Conservation (phyloP, 108 stramenopile genomes). For the Mediolabrus comicus region DNA sequence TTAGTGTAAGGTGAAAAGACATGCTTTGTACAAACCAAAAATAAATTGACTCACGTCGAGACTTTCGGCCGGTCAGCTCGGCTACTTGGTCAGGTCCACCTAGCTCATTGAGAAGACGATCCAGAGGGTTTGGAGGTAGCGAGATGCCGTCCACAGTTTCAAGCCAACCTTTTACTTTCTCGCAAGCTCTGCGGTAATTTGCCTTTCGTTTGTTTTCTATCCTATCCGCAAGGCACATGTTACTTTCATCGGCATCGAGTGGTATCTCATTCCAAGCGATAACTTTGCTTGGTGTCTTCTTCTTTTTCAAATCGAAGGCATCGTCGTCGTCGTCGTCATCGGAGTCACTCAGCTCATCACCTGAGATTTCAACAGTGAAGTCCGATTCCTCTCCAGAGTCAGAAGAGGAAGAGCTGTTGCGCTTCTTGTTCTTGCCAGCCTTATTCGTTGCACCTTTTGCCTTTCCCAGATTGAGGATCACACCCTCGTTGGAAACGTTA, state of each 20-base stretch:
- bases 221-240: background rate
- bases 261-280: slow-evolving; percentile 42
- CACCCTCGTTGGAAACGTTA: background rate
- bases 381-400: slow-evolving; percentile 1
- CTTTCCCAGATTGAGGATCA: slow-evolving; percentile 1
- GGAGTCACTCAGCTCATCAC: slow-evolving; percentile 8
- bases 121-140: slow-evolving; percentile 45
- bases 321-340: slow-evolving; percentile 7
- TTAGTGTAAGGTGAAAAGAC: no score
- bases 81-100: slow-evolving; percentile 43
- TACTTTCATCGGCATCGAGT: background rate
- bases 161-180: slow-evolving; percentile 5
- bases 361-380: background rate
- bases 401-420: slow-evolving; percentile 1
- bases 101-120: slow-evolving; percentile 45
- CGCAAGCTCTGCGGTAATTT: slow-evolving; percentile 2
- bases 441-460: background rate
- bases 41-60: no score
- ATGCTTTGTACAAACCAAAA: no score
- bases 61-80: slow-evolving; percentile 56
- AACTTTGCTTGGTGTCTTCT: background rate
- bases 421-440: slow-evolving; percentile 3
- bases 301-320: slow-evolving; percentile 2
- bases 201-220: slow-evolving; percentile 17
- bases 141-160: background rate